Base-by-base conservation (phyloP, 108 stramenopile genomes). In the Nitzschia sp. region DNA sequence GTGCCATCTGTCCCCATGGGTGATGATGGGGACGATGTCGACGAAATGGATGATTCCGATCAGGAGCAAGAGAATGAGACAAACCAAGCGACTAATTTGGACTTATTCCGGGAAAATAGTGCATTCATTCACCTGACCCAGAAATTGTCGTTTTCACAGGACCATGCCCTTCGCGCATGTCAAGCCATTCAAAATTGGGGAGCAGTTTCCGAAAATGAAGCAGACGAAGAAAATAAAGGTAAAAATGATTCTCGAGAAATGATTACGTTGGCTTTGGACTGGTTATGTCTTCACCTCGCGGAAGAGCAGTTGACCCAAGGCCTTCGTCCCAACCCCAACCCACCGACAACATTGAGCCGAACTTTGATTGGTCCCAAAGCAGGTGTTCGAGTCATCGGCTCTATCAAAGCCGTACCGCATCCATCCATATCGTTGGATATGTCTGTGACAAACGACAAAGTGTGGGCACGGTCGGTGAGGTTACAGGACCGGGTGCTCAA, bases 211-310 rank as follows among this genome's bases (percentile, higher is more conserved):
- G 43, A 66, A 46, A 61, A 26, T 17, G 57, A n/a, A 39, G 57
- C 29, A 58, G 29, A 38, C 38, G 38, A 39, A 25, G 51, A 29
- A 19, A 22, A 43, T 59, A 25, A 52, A 29, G 51, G 43, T 42
- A 57, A 41, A 9, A 60, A 62, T 3, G 15, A 57, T 3, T 53
- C 41, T 7, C 41, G 53, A 37, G 69, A 72, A 57, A 0, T 54
- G 8, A 57, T 57, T 43, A n/a, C 55, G 19, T 53, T 73, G 7
- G 83, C 89, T n/a, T 75, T 90, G 80, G 89, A 90, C 56, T 90
- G 83, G 82, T 67, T 90, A 0, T 90, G 86, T 65, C 67, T 90
- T 3, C 89, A 90, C 63, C 60, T 90, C 41, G 50, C 73, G 14
- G 85, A 90, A 54, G 48, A 67, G 0, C 81, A 86, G 29, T 44